Percentiles rank a stretch among this genome's conserved stretches.
phyloP scores from a whole-genome alignment of 1,284 basidiomycete genomes.

The Rhodotorula glutinis region DNA sequence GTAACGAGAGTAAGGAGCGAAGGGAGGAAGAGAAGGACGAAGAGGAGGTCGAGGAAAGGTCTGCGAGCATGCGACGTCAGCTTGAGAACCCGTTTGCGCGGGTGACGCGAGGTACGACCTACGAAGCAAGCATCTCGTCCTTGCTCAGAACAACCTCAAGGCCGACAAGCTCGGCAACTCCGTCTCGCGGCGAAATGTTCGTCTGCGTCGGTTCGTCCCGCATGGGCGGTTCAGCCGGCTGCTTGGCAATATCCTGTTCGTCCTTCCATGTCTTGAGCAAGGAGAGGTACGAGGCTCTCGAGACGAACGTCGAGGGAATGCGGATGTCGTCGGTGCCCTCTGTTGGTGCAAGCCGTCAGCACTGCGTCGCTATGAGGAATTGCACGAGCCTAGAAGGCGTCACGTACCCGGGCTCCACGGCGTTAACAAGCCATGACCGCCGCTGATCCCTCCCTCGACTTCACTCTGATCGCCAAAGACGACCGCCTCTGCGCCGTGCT shows the following conservation, averaged over 20 bases:
- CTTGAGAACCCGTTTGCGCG: too few relatives aligned
- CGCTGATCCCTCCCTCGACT: constrained; percentile 51
- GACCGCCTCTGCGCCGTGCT: constrained; percentile 75
- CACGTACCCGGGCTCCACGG: constrained; percentile 37
- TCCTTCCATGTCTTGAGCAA: constrained; percentile 43
- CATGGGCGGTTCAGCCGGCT: background rate
- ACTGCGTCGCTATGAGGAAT: background rate
- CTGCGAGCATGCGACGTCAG: too few relatives aligned
- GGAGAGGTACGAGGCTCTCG: constrained; percentile 49
- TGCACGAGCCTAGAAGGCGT: background rate
- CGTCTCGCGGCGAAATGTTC: background rate
- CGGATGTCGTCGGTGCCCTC: constrained; percentile 51
- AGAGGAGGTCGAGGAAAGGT: constrained; percentile 53
- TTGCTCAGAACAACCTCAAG: constrained; percentile 40
- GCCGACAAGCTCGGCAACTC: constrained; percentile 6
- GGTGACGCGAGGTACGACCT: too few relatives aligned
- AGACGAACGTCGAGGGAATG: constrained; percentile 53
- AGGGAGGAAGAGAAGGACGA: constrained; percentile 73
- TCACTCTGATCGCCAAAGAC: constrained; percentile 70
- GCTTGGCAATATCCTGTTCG: constrained; percentile 20
- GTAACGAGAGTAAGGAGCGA: constrained; percentile 76
- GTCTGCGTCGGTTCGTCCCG: constrained; percentile 4
- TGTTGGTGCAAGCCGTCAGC: constrained; percentile 11
- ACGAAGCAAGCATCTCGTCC: constrained; percentile 42
- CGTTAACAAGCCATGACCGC: constrained; percentile 42